Evolutionary conservation across 345 rosid species (phyloP).

Genomic region (Carallia pectinifolia): DNA sequence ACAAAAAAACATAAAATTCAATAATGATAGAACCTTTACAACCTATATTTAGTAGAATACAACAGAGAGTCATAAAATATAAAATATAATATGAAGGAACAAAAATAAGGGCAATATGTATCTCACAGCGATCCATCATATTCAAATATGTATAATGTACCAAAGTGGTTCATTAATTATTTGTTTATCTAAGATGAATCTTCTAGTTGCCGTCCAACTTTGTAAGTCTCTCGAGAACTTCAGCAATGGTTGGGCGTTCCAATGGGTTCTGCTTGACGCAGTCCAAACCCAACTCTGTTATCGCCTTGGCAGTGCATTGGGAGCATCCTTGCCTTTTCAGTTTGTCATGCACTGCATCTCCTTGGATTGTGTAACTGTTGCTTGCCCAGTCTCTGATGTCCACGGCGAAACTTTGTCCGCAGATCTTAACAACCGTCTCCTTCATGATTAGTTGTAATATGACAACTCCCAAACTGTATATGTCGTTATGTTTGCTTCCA

Average conservation of each 20-base stretch:
- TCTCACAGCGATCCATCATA: too few species aligned
- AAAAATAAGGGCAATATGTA: too few species aligned
- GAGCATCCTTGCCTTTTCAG: conserved; percentile 4
- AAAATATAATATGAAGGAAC: too few species aligned
- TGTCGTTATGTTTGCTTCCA: conserved; percentile 3
- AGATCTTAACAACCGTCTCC: fast-evolving
- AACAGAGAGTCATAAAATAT: too few species aligned
- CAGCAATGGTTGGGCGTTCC: conserved; percentile 3
- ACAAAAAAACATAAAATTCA: too few species aligned
- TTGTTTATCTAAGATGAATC: not conserved
- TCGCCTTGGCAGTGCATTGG: not conserved
- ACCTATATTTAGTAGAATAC: too few species aligned
- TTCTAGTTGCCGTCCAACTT: not conserved
- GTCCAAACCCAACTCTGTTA: conserved; percentile 3
- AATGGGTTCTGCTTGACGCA: not conserved
- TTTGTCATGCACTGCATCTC: not conserved
- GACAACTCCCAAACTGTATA: conserved; percentile 3
- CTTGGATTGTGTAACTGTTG: not conserved
- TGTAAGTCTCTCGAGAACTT: not conserved
- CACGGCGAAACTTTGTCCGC: not conserved
- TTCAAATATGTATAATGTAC: too few species aligned
- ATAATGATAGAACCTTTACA: too few species aligned
- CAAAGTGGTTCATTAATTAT: too few species aligned
- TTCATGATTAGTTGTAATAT: conserved; percentile 14
- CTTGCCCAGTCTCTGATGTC: not conserved